Conservation (phyloP, 2,329 filamentous ascomycete species). For the Neopestalotiopsis rosae region DNA sequence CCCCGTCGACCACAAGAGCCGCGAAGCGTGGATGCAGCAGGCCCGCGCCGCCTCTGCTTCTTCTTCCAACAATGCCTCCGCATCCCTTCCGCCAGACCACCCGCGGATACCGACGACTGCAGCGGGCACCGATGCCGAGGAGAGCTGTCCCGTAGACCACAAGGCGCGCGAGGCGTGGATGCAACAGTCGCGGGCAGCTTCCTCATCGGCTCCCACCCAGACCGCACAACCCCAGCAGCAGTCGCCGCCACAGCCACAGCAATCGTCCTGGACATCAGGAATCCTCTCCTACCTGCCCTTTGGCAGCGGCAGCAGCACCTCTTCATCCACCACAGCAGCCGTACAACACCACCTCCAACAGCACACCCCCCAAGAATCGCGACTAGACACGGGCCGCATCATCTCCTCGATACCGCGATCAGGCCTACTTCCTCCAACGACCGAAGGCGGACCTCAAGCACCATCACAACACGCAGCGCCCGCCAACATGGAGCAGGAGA, state of each 20-base stretch:
- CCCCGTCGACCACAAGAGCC: conserved; percentile 88
- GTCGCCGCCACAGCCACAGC: conserved; percentile 35
- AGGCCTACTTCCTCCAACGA: conserved; percentile 36
- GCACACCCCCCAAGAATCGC: conserved; percentile 11
- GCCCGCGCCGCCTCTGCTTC: conserved; percentile 56
- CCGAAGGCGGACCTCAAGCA: conserved; percentile 43
- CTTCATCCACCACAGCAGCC: conserved; percentile 21
- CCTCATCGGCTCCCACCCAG: conserved; percentile 30
- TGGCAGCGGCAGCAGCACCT: conserved; percentile 39
- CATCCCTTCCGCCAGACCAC: conserved; percentile 33
- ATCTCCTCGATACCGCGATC: conserved; percentile 81
- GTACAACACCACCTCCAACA: conserved; percentile 24
- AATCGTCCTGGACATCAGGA: conserved; percentile 49
- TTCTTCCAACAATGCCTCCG: conserved; percentile 30
- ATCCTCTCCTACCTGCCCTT: conserved; percentile 49
- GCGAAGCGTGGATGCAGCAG: conserved; percentile 84
- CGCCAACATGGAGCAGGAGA: conserved; percentile 81
- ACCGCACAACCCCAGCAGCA: conserved; percentile 38
- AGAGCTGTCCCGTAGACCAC: conserved; percentile 71
- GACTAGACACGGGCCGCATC: conserved; percentile 71
- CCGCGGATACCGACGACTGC: conserved; percentile 23
- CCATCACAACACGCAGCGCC: conserved; percentile 36
- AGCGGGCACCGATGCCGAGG: conserved; percentile 28
- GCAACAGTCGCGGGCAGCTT: conserved; percentile 30
- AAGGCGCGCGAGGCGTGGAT: conserved; percentile 73